Conservation (phyloP, 2,329 filamentous ascomycete species). For the Sphaceloma murrayae region DNA sequence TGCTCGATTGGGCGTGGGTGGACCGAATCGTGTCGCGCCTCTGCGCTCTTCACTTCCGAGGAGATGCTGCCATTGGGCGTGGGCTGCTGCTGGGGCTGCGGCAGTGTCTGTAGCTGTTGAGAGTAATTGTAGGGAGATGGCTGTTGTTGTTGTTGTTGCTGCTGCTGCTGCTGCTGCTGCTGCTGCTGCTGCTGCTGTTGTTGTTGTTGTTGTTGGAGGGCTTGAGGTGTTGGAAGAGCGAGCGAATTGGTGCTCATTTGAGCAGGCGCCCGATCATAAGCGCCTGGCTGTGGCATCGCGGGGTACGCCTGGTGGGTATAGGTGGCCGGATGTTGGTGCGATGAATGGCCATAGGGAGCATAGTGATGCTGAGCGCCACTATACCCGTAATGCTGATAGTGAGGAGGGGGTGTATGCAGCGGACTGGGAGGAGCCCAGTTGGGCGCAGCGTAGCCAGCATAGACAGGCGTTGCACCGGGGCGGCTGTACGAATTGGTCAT, state of each 20-base stretch:
- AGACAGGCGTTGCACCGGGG: slow-evolving; percentile 28
- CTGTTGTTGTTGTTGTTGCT: too few species aligned
- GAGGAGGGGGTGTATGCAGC: slow-evolving; percentile 33
- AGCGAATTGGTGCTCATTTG: slow-evolving; percentile 29
- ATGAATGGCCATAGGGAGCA: slow-evolving; percentile 20
- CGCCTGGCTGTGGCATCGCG: slow-evolving; percentile 23
- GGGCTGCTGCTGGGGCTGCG: slow-evolving; percentile 7
- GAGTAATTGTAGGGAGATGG: slow-evolving; percentile 23
- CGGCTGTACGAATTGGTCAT: slow-evolving; percentile 42
- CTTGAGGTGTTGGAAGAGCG: slow-evolving; percentile 31
- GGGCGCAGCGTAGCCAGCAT: slow-evolving; percentile 30
- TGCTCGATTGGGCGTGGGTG: slow-evolving; percentile 4
- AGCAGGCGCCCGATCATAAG: slow-evolving; percentile 34
- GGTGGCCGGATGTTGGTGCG: slow-evolving; percentile 25
- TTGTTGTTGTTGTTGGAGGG: too few species aligned
- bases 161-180: too few species aligned
- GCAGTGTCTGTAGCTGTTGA: slow-evolving; percentile 19
- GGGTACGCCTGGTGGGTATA: slow-evolving; percentile 28
- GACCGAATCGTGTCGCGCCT: slow-evolving; percentile 10
- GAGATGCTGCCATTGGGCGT: slow-evolving; percentile 8
- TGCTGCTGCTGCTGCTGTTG: too few species aligned
- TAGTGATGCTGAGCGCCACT: slow-evolving; percentile 21
- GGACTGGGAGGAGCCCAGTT: slow-evolving; percentile 36
- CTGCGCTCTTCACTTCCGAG: not conserved
- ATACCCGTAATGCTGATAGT: slow-evolving; percentile 30